Evolutionary conservation across 2,329 filamentous ascomycete species (phyloP).

Genomic region (Diaporthe vaccinii): DNA sequence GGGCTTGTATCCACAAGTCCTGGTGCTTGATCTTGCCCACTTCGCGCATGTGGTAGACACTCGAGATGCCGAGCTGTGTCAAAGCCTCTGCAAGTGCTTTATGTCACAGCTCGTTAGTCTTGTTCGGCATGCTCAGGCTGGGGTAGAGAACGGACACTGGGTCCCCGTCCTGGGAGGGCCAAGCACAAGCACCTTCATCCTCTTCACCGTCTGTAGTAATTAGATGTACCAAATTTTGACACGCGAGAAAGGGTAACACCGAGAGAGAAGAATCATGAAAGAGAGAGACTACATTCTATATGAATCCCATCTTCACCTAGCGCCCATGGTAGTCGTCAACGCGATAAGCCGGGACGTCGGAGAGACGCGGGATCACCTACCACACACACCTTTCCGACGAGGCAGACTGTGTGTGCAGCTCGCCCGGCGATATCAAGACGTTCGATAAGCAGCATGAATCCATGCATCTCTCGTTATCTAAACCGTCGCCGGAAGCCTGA

Average conservation of each 20-base stretch:
- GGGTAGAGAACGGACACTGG: constrained; percentile 46
- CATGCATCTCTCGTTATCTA: background rate
- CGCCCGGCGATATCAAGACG: background rate
- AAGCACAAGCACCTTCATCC: constrained; percentile 52
- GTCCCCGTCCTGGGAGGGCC: constrained; percentile 52
- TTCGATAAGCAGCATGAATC: background rate
- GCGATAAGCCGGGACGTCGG: constrained; percentile 15
- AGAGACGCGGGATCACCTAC: background rate
- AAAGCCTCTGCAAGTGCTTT: constrained; percentile 50
- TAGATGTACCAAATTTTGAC: too few species aligned
- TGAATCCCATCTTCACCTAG: background rate
- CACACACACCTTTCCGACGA: background rate
- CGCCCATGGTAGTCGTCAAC: background rate
- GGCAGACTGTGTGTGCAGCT: background rate
- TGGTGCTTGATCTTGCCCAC: constrained; percentile 51
- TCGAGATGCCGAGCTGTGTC: constrained; percentile 47
- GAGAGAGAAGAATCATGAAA: background rate
- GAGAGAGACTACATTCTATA: background rate
- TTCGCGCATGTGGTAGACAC: constrained; percentile 53
- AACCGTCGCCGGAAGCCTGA: background rate
- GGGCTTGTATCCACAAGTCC: constrained; percentile 51
- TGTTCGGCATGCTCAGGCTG: constrained; percentile 8
- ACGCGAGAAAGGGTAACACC: background rate
- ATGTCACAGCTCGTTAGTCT: background rate
- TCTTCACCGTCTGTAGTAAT: background rate